Evolutionary conservation across 257 asterid species (phyloP).

Genomic region (Perilla frutescens): DNA sequence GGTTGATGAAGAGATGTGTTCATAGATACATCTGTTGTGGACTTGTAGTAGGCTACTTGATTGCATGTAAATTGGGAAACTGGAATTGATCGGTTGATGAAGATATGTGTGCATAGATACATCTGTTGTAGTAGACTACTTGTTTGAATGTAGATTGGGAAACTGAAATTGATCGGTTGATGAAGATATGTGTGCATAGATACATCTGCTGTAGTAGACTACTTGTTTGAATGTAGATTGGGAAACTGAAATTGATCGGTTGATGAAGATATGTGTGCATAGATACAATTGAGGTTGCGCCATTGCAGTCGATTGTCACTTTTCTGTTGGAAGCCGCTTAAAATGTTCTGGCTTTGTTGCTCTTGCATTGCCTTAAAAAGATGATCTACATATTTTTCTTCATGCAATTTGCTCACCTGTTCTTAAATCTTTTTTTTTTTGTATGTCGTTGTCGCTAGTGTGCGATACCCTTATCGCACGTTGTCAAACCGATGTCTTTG

Average conservation of each 20-base stretch:
- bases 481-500: too few species aligned
- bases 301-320: not conserved
- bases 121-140: not conserved
- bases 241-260: slow-evolving; percentile 5
- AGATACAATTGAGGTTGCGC: not conserved
- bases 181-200: not conserved
- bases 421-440: not conserved
- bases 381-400: not conserved
- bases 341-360: not conserved
- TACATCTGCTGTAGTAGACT: not conserved
- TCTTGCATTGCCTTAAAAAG: not conserved
- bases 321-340: not conserved
- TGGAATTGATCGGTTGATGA: slow-evolving; percentile 14
- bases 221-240: not conserved
- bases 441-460: not conserved
- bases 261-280: not conserved
- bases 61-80: not conserved
- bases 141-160: not conserved
- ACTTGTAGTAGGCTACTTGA: not conserved
- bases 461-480: too few species aligned
- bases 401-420: slow-evolving; percentile 10
- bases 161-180: slow-evolving; percentile 13
- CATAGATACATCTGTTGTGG: not conserved
- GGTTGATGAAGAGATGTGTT: too few species aligned
- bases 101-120: not conserved